phyloP scores from a whole-genome alignment of 1,284 basidiomycete genomes.

The Coniophora puteana region DNA sequence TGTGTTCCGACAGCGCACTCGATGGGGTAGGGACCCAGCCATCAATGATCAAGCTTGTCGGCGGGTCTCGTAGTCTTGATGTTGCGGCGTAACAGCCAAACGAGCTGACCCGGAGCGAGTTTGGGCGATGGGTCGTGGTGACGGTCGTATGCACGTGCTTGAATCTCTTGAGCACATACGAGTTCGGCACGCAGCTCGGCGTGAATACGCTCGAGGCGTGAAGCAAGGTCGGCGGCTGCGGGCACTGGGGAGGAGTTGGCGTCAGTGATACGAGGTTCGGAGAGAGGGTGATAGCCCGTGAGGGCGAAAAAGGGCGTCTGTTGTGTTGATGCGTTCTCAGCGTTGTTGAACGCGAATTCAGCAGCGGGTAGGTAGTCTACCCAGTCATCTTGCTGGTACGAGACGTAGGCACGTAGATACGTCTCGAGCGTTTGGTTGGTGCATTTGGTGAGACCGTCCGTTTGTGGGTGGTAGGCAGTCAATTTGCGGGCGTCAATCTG shows the following conservation, averaged over 20 bases:
- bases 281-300: constrained; percentile 25
- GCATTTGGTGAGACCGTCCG: constrained; percentile 33
- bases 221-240: constrained; percentile 19
- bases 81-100: constrained; percentile 31
- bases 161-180: constrained; percentile 20
- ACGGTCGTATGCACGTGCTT: constrained; percentile 21
- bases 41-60: constrained; percentile 33
- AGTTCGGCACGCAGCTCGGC: constrained; percentile 25
- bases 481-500: constrained; percentile 16
- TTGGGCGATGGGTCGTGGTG: constrained; percentile 18
- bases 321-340: constrained; percentile 11
- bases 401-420: constrained; percentile 27
- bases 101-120: constrained; percentile 30
- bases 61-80: constrained; percentile 35
- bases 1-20: constrained; percentile 15
- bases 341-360: constrained; percentile 1
- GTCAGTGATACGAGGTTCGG: no score
- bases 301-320: constrained; percentile 26
- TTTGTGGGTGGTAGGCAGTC: constrained; percentile 12
- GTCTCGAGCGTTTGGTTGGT: constrained; percentile 37
- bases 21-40: constrained; percentile 36
- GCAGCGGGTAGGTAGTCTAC: constrained; percentile 6
- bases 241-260: constrained; percentile 17
- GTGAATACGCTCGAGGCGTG: constrained; percentile 17
- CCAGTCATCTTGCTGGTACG: constrained; percentile 38